A percentile compares a stretch with the other conserved stretches of the same genome.
Evolutionary conservation across 805 yeast genomes (phyloP).

Genomic region (Trichomonascus vanleenenianus): DNA sequence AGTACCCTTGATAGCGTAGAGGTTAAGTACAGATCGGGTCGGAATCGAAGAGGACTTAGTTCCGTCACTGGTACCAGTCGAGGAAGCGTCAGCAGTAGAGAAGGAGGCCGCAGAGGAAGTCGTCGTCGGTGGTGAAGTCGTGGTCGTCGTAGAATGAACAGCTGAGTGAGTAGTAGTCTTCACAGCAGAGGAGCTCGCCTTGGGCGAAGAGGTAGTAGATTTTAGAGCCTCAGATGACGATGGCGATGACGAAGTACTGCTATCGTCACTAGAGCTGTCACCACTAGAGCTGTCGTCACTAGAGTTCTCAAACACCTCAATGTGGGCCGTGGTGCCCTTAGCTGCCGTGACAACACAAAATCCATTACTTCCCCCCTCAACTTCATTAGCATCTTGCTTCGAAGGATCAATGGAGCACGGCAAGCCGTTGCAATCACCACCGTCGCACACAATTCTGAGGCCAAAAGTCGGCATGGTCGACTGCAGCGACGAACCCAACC

Average conservation of each 20-base stretch:
- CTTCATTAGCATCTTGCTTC: slow-evolving; percentile 48
- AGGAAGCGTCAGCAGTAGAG: slow-evolving; percentile 1
- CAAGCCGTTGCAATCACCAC: slow-evolving; percentile 60
- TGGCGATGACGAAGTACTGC: slow-evolving; percentile 1
- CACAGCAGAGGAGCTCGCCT: background rate
- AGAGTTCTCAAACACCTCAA: slow-evolving; percentile 60
- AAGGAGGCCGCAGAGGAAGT: background rate
- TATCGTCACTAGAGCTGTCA: background rate
- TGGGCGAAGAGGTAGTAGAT: background rate
- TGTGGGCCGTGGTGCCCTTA: slow-evolving; percentile 52
- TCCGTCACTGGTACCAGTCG: slow-evolving; percentile 1
- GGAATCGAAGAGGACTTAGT: no score
- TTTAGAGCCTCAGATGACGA: slow-evolving; percentile 3
- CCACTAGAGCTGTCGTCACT: slow-evolving; percentile 3
- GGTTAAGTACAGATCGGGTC: no score
- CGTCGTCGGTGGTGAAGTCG: background rate
- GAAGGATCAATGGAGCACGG: slow-evolving; percentile 80
- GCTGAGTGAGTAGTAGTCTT: slow-evolving; percentile 2
- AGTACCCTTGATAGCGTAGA: no score
- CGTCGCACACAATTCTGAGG: slow-evolving; percentile 63
- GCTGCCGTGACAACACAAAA: slow-evolving; percentile 79
- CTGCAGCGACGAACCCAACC: slow-evolving; percentile 48
- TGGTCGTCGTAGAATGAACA: slow-evolving; percentile 1
- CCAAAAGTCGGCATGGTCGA: slow-evolving; percentile 59
- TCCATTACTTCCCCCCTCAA: slow-evolving; percentile 33